Conservation (phyloP, 148 eudicot genomes). For the Cornus controversa region DNA sequence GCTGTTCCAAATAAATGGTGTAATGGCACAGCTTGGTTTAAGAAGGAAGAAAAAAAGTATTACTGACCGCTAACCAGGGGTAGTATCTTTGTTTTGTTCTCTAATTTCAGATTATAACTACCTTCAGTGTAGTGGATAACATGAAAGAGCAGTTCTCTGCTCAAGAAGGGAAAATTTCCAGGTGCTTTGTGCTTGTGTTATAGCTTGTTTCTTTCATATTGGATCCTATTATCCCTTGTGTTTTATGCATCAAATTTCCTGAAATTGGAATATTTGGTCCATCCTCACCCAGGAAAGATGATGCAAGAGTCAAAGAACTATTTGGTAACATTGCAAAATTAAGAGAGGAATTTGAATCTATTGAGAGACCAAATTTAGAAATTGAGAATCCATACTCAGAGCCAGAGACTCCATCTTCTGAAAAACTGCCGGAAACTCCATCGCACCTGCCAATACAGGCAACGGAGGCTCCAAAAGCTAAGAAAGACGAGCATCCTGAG, state of each 20-base stretch:
- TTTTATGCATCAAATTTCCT: no score
- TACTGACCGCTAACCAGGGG: not conserved
- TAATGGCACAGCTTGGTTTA: not conserved
- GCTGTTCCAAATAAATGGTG: not conserved
- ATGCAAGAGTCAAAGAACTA: constrained; percentile 62
- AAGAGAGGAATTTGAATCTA: constrained; percentile 69
- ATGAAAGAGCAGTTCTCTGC: constrained; percentile 85
- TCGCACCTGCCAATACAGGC: constrained; percentile 18
- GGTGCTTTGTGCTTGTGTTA: constrained; percentile 36
- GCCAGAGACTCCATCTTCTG: constrained; percentile 28
- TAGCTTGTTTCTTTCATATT: no score
- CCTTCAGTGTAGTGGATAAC: constrained; percentile 95
- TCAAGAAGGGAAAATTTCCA: constrained; percentile 56
- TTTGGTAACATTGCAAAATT: constrained; percentile 71
- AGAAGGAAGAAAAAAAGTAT: not conserved
- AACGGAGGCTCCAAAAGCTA: not conserved
- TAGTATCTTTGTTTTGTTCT: not conserved
- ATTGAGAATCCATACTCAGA: constrained; percentile 24
- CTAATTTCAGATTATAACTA: constrained; percentile 72
- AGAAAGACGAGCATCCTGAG: constrained; percentile 13
- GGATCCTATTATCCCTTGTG: no score
- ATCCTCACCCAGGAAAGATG: constrained; percentile 56
- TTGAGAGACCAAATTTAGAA: constrained; percentile 63
- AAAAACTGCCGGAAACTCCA: constrained; percentile 23
- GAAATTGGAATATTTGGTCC: no score